phyloP scores from a whole-genome alignment of 306 rosid genomes.

The Dryas alaskensis region DNA sequence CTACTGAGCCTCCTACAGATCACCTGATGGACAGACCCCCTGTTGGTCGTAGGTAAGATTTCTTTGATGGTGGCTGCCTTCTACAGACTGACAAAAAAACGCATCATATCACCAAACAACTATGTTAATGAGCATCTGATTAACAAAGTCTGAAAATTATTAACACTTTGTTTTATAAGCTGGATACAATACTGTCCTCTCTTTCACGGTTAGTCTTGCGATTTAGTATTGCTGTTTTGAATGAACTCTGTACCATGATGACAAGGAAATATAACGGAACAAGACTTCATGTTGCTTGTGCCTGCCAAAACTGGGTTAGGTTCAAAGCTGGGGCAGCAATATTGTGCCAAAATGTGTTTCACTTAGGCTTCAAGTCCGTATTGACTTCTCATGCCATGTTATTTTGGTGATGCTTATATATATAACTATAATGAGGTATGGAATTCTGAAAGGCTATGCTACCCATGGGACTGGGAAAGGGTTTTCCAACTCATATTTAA shows the following conservation, averaged over 20 bases:
- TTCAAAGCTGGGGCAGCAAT: background rate
- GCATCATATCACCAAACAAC: background rate
- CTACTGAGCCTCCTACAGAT: conserved; percentile 97
- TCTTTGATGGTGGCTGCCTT: background rate
- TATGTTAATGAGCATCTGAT: too few relatives aligned
- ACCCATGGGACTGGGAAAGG: background rate
- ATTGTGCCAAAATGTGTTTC: background rate
- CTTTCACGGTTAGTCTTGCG: background rate
- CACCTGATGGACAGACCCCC: conserved; percentile 81
- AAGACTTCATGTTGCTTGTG: background rate
- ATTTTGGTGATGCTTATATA: too few relatives aligned
- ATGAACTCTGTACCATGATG: background rate
- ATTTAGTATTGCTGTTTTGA: background rate
- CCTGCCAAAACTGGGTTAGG: background rate
- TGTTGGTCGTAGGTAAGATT: conserved; percentile 69
- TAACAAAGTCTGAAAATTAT: background rate
- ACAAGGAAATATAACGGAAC: background rate
- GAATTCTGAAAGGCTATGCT: background rate
- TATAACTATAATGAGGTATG: too few relatives aligned
- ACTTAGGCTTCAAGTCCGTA: background rate
- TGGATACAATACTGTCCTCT: background rate
- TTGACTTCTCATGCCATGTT: background rate
- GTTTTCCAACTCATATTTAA: background rate
- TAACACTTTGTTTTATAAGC: background rate
- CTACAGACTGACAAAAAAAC: background rate